Evolutionary conservation across 2,329 filamentous ascomycete genomes (phyloP), one percentile per base, ranked within the genome.

Genomic region (Ceratocystis cacaofunesta): DNA sequence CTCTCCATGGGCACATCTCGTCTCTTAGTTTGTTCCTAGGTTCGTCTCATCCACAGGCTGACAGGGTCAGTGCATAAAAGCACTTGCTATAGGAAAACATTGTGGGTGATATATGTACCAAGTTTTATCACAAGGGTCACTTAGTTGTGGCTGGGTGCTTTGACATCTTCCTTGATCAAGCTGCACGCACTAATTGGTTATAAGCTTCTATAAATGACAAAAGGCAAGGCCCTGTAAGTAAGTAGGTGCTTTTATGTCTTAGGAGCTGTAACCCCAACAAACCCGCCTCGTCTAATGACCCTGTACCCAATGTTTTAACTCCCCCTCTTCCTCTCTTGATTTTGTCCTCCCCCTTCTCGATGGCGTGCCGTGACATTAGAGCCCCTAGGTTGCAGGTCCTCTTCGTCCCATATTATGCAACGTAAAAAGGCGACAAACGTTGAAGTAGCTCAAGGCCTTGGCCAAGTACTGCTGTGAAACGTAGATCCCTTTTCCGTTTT

Each of bases 41-140:
- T 58, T 58, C 55, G 55, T 58, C 55, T 58, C 25, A 36, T 58
- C 15, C 55, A 22, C 55, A 36, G 12, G 7, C 28, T 58, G 17
- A 30, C 15, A 58, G 55, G 30, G 55, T 58, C 55, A 36, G 55
- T 58, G 55, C 55, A 58, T 36, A 58, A 58, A 32, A 58, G 28
- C 28, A 58, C 25, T 58, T 30, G 28, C 55, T 36, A 36, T 25
- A 52, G n/a, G 6, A 57, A 58, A 58, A 36, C 55, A 36, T 19
- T 32, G 30, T 6, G 7, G n/a, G 22, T 3, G n/a, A 30, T 8
- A 32, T 17, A 57, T 57, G n/a, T 58, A 36, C 30, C 28, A 58
- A 32, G 15, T 32, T 36, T 58, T 58, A 32, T n/a, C 55, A 58
- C 55, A 17, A 58, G 55, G 55, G 17, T 36, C 25, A 30, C 15